phyloP scores from a whole-genome alignment of 805 yeast species.

The Crinitomyces ghanaensis region DNA sequence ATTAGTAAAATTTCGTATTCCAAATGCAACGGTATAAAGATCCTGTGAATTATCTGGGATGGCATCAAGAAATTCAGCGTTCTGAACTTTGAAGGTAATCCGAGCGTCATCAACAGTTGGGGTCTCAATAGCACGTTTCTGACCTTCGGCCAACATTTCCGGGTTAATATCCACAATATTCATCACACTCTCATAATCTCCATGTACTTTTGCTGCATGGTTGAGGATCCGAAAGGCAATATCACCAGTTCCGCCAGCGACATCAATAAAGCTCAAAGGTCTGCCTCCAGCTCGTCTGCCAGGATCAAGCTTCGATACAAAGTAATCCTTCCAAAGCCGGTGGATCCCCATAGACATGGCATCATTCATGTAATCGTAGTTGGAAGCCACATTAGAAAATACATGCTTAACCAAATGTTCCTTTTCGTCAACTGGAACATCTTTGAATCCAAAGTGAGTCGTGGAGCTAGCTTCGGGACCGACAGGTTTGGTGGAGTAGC shows the following conservation, averaged over 20 bases:
- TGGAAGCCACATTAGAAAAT: constrained; percentile 88
- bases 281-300: constrained; percentile 82
- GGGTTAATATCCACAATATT: constrained; percentile 90
- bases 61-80: constrained; percentile 79
- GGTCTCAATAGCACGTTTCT: constrained; percentile 50
- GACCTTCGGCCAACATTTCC: constrained; percentile 92
- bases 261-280: constrained; percentile 83
- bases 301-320: constrained; percentile 79
- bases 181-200: constrained; percentile 70
- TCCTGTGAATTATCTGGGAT: constrained; percentile 85
- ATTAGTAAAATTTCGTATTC: constrained; percentile 91
- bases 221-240: constrained; percentile 92
- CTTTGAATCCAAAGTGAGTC: constrained; percentile 90
- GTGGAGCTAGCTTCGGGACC: constrained; percentile 30
- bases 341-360: constrained; percentile 95
- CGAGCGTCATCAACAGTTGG: constrained; percentile 52
- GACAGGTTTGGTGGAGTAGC: constrained; percentile 1
- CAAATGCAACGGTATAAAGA: constrained; percentile 92
- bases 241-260: constrained; percentile 98
- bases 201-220: constrained; percentile 70
- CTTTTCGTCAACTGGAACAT: constrained; percentile 69
- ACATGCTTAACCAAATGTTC: constrained; percentile 66
- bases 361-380: constrained; percentile 94
- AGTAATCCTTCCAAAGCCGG: constrained; percentile 88
- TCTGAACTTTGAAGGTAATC: constrained; percentile 74